Evolutionary conservation across 345 rosid genomes (phyloP), one percentile per base, ranked within the genome.

Genomic region (Nasturtium officinale): DNA sequence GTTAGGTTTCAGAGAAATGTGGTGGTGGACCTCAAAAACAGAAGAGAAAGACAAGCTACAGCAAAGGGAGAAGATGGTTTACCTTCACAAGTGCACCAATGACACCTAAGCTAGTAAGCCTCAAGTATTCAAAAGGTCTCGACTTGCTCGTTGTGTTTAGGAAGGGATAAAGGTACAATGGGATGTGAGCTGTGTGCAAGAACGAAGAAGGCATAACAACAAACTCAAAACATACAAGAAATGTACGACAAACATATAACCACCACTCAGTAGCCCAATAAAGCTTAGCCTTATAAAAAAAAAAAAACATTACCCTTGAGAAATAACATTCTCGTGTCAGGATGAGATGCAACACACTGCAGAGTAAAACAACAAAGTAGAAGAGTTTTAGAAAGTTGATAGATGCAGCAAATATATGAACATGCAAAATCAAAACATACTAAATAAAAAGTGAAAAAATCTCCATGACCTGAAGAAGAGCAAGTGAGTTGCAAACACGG

Each of bases 341-440:
- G 87, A 73, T 96, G 99, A 75, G 99, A 92, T 71, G 99, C 99
- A 9, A 96, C 99, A 61, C 99, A 96, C 99, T 96, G 89, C n/a
- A 84, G 75, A 68, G 75, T 2, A 69, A 75, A 30, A 52, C 33
- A 69, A 42, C 67, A 72, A 55, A 45, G 15, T 21, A 69, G 25
- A 45, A 32, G 2, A 13, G 40, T 10, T 63, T 79, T 52, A 76
- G 64, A 18, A 66, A 59, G 8, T 23, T 28, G 72, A 75, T 63
- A 57, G 18, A 45, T 46, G 59, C n/a, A 3, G 60, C 11, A 63
- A 46, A 50, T 20, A 50, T 12, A 35, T 25, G 61, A 57, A 50
- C 0, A 70, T 26, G 29, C 29, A 16, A 23, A 23, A 42, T 3
- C 3, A 32, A 1, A 26, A 26, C 2, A 26, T 26, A 3, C 28